Evolutionary conservation across 176 grass and related monocot genomes (phyloP).

Genomic region (Avena sativa): DNA sequence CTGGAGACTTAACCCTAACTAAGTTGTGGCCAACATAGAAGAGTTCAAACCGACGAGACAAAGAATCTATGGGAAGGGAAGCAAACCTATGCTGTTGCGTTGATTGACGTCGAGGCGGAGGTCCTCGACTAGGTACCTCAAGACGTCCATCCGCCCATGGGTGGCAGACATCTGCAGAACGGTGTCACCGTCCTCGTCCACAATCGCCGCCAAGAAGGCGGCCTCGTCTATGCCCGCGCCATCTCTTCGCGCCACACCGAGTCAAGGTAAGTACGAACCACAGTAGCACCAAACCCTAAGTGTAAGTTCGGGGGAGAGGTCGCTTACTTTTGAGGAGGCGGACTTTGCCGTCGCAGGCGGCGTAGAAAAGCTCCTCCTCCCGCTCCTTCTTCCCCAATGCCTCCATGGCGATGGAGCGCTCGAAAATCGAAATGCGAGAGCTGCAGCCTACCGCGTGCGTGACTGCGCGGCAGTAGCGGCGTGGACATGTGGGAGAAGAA

Average conservation of each 20-base stretch:
- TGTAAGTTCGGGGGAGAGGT: not conserved
- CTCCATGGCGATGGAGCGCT: not conserved
- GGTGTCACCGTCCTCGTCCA: not conserved
- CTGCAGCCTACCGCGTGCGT: not conserved
- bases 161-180: not conserved
- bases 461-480: too few species aligned
- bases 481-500: too few species aligned
- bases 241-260: not conserved
- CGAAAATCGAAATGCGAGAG: not conserved
- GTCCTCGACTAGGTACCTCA: constrained; percentile 4
- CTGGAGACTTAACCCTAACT: not conserved
- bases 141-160: not conserved
- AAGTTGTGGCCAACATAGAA: not conserved
- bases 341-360: not conserved
- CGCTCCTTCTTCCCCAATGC: not conserved
- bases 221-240: not conserved
- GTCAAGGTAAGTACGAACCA: not conserved
- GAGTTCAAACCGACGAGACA: not conserved
- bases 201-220: not conserved
- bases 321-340: constrained; percentile 8
- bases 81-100: not conserved
- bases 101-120: constrained; percentile 7
- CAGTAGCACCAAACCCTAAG: not conserved
- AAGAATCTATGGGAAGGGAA: not conserved
- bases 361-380: not conserved